A percentile compares a stretch with the other conserved stretches of the same genome.
Conservation (phyloP, 2,329 filamentous ascomycete species). For the Colletotrichum sp. region DNA sequence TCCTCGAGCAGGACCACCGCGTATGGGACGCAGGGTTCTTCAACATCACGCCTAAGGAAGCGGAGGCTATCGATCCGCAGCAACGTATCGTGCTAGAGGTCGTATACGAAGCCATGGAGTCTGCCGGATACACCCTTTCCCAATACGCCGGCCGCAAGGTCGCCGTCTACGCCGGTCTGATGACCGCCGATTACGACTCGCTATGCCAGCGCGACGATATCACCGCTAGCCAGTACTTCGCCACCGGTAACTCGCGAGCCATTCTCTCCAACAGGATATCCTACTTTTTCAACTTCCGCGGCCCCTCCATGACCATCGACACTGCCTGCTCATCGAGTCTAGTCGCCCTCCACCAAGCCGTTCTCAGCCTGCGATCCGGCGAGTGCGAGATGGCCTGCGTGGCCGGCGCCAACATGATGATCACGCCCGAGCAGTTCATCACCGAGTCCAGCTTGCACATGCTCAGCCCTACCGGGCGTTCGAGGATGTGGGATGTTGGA, state of each 20-base stretch:
- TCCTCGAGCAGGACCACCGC: constrained; percentile 28
- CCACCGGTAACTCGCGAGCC: constrained; percentile 35
- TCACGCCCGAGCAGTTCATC: constrained; percentile 20
- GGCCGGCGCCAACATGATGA: constrained; percentile 32
- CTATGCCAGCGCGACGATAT: constrained; percentile 29
- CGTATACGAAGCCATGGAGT: constrained; percentile 37
- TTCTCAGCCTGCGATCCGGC: constrained; percentile 36
- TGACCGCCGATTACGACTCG: constrained; percentile 32
- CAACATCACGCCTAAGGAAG: constrained; percentile 34
- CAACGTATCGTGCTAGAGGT: constrained; percentile 37
- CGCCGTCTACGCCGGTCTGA: constrained; percentile 27
- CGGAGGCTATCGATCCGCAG: constrained; percentile 35
- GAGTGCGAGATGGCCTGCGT: constrained; percentile 36
- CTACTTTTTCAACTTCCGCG: constrained; percentile 44
- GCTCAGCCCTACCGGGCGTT: constrained; percentile 33
- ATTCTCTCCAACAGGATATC: constrained; percentile 46
- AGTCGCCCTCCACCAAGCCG: constrained; percentile 46
- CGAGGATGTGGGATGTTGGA: constrained; percentile 40
- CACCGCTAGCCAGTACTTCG: constrained; percentile 30
- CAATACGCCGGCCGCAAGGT: constrained; percentile 17
- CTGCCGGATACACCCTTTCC: constrained; percentile 25
- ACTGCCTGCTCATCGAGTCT: constrained; percentile 51
- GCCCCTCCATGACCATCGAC: constrained; percentile 47
- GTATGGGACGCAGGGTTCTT: constrained; percentile 47
- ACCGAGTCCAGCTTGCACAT: constrained; percentile 27